Conservation (phyloP, 768 basidiomycete species). For the Tricholoma sp. region DNA sequence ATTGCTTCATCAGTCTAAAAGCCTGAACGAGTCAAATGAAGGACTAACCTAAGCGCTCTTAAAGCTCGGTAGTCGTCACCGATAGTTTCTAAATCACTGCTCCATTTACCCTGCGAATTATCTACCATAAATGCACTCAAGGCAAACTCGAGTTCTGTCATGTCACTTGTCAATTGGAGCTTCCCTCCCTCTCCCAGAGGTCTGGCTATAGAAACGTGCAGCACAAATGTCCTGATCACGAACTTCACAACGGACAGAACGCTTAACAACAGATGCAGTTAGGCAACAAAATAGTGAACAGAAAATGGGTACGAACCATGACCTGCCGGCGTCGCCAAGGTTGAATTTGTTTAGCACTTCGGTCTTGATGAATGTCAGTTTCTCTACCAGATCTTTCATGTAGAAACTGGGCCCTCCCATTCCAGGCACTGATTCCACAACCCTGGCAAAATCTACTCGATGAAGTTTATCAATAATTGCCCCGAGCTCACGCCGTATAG, state of each 20-base stretch:
- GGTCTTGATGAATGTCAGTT: constrained; percentile 72
- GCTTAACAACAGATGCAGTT: constrained; percentile 33
- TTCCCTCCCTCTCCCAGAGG: constrained; percentile 92
- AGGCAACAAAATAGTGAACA: background rate
- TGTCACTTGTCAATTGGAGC: constrained; percentile 90
- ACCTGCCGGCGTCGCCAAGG: constrained; percentile 64
- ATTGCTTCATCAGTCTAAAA: constrained; percentile 1
- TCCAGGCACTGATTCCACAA: constrained; percentile 58
- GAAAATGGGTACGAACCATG: constrained; percentile 57
- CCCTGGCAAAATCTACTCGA: constrained; percentile 75
- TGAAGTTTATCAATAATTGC: constrained; percentile 81
- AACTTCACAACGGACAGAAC: constrained; percentile 64
- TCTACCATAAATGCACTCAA: constrained; percentile 74
- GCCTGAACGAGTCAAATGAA: background rate
- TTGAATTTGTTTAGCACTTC: constrained; percentile 70
- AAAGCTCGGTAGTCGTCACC: constrained; percentile 87
- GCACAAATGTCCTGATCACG: constrained; percentile 79
- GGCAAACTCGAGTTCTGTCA: constrained; percentile 95
- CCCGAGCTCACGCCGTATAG: constrained; percentile 77
- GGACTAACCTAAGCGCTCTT: constrained; percentile 75
- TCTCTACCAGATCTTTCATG: constrained; percentile 90
- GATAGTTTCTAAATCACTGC: constrained; percentile 64
- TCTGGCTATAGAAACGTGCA: constrained; percentile 90
- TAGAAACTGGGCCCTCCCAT: constrained; percentile 75
- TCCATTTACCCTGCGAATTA: constrained; percentile 50